Conservation (phyloP, 257 asterid species). For the Ophiorrhiza pumila region DNA sequence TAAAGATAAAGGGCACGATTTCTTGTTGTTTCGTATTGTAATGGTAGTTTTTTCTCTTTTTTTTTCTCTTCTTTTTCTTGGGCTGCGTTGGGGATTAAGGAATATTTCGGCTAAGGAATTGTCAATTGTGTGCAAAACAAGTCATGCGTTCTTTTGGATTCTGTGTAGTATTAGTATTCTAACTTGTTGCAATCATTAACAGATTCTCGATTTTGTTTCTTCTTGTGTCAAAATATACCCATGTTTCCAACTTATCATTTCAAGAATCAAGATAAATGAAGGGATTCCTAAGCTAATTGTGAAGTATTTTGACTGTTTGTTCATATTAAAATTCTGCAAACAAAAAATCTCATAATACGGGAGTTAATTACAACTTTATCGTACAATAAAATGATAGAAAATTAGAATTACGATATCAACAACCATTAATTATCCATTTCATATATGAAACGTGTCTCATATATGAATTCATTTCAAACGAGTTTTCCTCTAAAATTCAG, state of each 20-base stretch:
- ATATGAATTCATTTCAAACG: no score
- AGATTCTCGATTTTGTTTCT: slow-evolving; percentile 2
- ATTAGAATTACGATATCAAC: no score
- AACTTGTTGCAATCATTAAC: slow-evolving; percentile 14
- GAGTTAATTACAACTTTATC: no score
- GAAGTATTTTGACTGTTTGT: neutral
- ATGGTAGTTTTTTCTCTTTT: neutral
- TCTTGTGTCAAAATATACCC: neutral
- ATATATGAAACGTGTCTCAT: no score
- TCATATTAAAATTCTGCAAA: no score
- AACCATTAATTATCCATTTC: no score
- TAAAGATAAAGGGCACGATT: slow-evolving; percentile 30
- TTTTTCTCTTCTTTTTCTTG: slow-evolving; percentile 18
- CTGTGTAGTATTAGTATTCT: slow-evolving; percentile 7
- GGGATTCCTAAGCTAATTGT: neutral
- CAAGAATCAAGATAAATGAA: neutral
- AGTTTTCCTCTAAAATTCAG: no score
- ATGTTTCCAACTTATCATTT: neutral
- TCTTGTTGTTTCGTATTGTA: slow-evolving; percentile 14
- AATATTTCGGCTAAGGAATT: slow-evolving; percentile 17
- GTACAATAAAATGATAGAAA: no score
- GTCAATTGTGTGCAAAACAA: slow-evolving; percentile 30
- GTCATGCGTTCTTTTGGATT: slow-evolving; percentile 28
- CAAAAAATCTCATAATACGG: no score
- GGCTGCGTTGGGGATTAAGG: slow-evolving; percentile 21